phyloP scores from a whole-genome alignment of 192 early-diverging fungal species.

The Gamsiella multidivaricata region DNA sequence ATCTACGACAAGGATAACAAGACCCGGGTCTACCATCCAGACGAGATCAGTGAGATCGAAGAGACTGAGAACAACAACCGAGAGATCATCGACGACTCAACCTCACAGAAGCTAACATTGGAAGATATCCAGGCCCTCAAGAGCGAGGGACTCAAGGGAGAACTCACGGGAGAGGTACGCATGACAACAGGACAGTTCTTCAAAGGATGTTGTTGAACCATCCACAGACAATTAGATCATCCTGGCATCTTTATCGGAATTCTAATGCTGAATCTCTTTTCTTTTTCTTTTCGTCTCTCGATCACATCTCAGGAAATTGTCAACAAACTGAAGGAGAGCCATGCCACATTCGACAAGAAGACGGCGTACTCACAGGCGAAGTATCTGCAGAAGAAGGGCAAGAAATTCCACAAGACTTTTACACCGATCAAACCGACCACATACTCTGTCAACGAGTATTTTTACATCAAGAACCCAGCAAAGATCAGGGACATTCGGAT shows the following conservation, averaged over 20 bases:
- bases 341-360: conserved; percentile 89
- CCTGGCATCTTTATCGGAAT: not conserved
- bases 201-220: not conserved
- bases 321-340: conserved; percentile 81
- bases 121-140: conserved; percentile 89
- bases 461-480: conserved; percentile 77
- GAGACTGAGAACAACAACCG: conserved; percentile 86
- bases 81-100: conserved; percentile 78
- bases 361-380: conserved; percentile 97
- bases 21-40: conserved; percentile 35
- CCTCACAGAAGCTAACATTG: conserved; percentile 82
- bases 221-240: not conserved
- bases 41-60: conserved; percentile 61
- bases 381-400: conserved; percentile 89
- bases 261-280: conserved; percentile 2
- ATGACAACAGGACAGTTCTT: not conserved
- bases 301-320: conserved; percentile 79
- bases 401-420: conserved; percentile 89
- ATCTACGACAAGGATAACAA: conserved; percentile 73
- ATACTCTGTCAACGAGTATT: conserved; percentile 81
- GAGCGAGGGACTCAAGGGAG: conserved; percentile 73
- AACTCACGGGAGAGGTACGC: conserved; percentile 66
- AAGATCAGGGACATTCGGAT: conserved; percentile 86
- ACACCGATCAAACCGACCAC: conserved; percentile 81
- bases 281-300: not conserved